phyloP scores from a whole-genome alignment of 768 basidiomycete species.

The Phlebiopsis gigantea region DNA sequence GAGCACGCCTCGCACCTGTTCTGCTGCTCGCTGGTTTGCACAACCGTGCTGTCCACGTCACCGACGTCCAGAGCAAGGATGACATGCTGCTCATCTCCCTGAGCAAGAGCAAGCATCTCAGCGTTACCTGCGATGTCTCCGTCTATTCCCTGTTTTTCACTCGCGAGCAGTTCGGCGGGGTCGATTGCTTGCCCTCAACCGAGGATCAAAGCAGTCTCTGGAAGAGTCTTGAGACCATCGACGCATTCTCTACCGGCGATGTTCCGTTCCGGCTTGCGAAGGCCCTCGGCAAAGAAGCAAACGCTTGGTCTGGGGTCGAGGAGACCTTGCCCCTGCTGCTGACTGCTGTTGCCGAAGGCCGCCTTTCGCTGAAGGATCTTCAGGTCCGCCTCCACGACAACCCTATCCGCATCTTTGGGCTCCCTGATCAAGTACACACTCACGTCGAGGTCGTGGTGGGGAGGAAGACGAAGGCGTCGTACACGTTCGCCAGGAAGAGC shows the following conservation, averaged over 20 bases:
- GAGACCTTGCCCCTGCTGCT: slow-evolving; percentile 87
- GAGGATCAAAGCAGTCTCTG: slow-evolving; percentile 78
- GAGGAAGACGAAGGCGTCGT: slow-evolving; percentile 40
- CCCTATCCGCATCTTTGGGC: slow-evolving; percentile 84
- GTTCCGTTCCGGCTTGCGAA: slow-evolving; percentile 71
- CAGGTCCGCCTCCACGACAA: slow-evolving; percentile 84
- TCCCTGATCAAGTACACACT: slow-evolving; percentile 82
- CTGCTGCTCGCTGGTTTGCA: slow-evolving; percentile 92
- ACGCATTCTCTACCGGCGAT: slow-evolving; percentile 87
- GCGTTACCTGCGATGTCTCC: slow-evolving; percentile 95
- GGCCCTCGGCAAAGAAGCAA: slow-evolving; percentile 54
- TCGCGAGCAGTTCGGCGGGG: slow-evolving; percentile 61
- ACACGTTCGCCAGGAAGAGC: slow-evolving; percentile 42
- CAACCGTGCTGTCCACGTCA: slow-evolving; percentile 83
- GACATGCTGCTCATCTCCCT: slow-evolving; percentile 88
- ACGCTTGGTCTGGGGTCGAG: slow-evolving; percentile 74
- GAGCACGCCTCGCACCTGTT: slow-evolving; percentile 88
- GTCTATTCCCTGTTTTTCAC: slow-evolving; percentile 90
- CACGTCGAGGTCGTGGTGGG: slow-evolving; percentile 92
- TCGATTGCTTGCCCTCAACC: slow-evolving; percentile 61
- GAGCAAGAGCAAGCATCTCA: slow-evolving; percentile 89
- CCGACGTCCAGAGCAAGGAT: slow-evolving; percentile 80
- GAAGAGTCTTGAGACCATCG: slow-evolving; percentile 78
- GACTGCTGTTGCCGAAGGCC: slow-evolving; percentile 75
- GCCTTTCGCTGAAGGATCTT: slow-evolving; percentile 79